Conservation (phyloP, 306 rosid species). For the Vigna reflexopilosa region DNA sequence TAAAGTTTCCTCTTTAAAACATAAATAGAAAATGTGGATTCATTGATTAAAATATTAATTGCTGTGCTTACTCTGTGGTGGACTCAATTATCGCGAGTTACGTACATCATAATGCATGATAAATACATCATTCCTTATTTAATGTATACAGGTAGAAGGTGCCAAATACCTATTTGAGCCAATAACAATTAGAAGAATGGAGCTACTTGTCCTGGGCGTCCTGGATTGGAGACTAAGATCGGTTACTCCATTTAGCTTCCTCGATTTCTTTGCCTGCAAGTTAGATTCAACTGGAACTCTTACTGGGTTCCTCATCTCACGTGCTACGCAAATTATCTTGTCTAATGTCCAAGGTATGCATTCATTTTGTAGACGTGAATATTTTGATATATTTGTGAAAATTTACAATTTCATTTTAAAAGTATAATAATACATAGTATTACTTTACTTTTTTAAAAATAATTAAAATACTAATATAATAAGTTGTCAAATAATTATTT, state of each 20-base stretch:
- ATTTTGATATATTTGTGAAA: too few relatives aligned
- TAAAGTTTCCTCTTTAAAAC: background rate
- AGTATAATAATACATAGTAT: too few relatives aligned
- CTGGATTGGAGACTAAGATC: constrained; percentile 98
- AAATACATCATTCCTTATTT: constrained; percentile 4
- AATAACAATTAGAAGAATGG: constrained; percentile 86
- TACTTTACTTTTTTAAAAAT: too few relatives aligned
- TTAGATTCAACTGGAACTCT: constrained; percentile 74
- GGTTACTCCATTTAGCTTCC: constrained; percentile 89
- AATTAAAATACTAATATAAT: too few relatives aligned
- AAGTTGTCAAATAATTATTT: too few relatives aligned
- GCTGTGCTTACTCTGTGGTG: constrained; percentile 12
- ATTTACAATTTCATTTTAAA: too few relatives aligned
- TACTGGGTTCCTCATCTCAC: constrained; percentile 68
- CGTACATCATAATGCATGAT: constrained; percentile 18
- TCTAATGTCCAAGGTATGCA: constrained; percentile 76
- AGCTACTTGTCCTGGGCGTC: constrained; percentile 76
- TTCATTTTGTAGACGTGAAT: background rate
- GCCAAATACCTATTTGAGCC: constrained; percentile 85
- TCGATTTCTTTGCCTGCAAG: constrained; percentile 86
- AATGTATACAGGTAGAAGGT: constrained; percentile 70
- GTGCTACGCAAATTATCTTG: constrained; percentile 82
- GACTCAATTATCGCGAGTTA: constrained; percentile 9
- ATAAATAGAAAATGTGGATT: background rate
- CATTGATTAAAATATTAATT: constrained; percentile 7